These are phyloP conservation scores for Circinella minor DNA, from an alignment of 371 early-diverging fungal genomes.

Conservation along the genomic window DNA sequence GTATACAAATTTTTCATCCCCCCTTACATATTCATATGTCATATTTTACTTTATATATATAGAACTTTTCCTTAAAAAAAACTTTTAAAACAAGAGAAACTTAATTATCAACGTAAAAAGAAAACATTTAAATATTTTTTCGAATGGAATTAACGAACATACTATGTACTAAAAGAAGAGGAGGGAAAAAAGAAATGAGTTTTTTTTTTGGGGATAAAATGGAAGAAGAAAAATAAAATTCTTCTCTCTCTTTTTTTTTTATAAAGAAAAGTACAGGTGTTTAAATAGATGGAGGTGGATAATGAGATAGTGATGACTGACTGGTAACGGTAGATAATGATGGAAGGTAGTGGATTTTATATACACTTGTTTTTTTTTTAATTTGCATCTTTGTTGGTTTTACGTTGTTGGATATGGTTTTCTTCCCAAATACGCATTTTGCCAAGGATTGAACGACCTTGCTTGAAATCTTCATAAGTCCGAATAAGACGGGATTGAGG, in stretches of 20 bases:
- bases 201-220: not conserved
- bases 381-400: slow-evolving; percentile 7
- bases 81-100: not conserved
- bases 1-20: not conserved
- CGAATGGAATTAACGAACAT: not conserved
- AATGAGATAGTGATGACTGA: no score
- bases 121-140: not conserved
- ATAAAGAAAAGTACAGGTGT: not conserved
- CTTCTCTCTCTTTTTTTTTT: no score
- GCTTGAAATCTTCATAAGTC: slow-evolving; percentile 71
- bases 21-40: not conserved
- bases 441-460: slow-evolving; percentile 57
- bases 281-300: not conserved
- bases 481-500: slow-evolving; percentile 87
- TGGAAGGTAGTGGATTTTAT: no score
- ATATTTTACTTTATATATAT: no score
- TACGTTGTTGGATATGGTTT: slow-evolving; percentile 10
- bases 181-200: not conserved
- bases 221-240: no score
- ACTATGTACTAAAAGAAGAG: slow-evolving; percentile 4
- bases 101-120: not conserved
- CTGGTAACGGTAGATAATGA: no score
- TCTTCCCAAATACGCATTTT: slow-evolving; percentile 36
- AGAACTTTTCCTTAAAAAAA: no score
- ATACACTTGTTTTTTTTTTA: not conserved